Conservation (phyloP, 306 rosid genomes). For the Astragalus glycyphyllos region DNA sequence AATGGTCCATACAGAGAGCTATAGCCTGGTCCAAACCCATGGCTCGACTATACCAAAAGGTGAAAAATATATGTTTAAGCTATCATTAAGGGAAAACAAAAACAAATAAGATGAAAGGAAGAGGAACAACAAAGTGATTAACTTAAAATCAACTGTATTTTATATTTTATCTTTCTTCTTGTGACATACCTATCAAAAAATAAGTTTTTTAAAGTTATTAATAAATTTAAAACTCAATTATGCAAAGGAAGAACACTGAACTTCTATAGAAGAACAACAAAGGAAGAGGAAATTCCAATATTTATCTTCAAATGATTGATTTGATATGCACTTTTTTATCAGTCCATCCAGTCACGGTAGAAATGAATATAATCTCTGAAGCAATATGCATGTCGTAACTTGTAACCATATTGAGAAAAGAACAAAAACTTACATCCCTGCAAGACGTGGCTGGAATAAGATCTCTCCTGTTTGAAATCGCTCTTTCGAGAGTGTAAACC, state of each 20-base stretch:
- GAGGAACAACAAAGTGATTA: no score
- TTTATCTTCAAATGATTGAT: neutral
- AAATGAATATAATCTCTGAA: slow-evolving; percentile 1
- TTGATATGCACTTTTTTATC: neutral
- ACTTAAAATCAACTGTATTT: no score
- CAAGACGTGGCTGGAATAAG: slow-evolving; percentile 83
- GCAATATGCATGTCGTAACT: slow-evolving; percentile 6
- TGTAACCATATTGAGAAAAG: slow-evolving; percentile 10
- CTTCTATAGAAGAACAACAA: neutral
- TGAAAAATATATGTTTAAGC: slow-evolving; percentile 32
- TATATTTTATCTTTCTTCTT: neutral
- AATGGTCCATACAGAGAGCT: slow-evolving; percentile 87
- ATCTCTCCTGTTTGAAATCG: slow-evolving; percentile 91
- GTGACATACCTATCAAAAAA: neutral
- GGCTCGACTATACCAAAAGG: slow-evolving; percentile 63
- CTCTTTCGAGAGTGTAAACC: slow-evolving; percentile 81
- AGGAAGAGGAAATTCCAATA: neutral
- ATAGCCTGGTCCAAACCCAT: slow-evolving; percentile 93
- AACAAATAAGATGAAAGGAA: neutral
- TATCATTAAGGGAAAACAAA: slow-evolving; percentile 7
- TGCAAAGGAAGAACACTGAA: neutral
- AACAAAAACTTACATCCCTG: slow-evolving; percentile 75
- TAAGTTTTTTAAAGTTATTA: no score
- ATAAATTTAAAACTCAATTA: neutral
- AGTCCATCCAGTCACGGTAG: slow-evolving; percentile 16